Evolutionary conservation across 208 protist species (phyloP), one percentile per base, ranked within the genome.

Genomic region (Trypanosomatidae sp.): DNA sequence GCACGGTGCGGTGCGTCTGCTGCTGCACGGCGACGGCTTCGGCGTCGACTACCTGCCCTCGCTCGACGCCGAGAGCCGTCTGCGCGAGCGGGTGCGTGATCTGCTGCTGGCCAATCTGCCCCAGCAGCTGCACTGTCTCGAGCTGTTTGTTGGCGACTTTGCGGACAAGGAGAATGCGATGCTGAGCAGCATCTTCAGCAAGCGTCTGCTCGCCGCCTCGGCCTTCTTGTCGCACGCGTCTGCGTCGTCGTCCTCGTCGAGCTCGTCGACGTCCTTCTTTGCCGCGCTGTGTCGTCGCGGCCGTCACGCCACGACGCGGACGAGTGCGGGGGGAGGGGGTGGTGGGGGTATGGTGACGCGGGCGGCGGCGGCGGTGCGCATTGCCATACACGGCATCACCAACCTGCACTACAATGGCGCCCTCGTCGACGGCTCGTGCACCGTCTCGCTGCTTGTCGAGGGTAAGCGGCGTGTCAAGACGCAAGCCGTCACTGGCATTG

Each of bases 141-240:
- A 92, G 61, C 82, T 66, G 66, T 88, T 68, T 50, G 69, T 88
- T 8, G 83, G 71, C 19, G 70, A 78, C 48, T 76, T 74, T 40
- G 62, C 62, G 21, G 40, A 65, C 7, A 46, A 59, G 16, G 72
- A 81, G 48, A 75, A 51, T 33, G 43, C 64, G 21, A 15, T 74
- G 23, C 48, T 73, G 21, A 44, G 53, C n/a, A 46, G 37, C 23
- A 53, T 62, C 39, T 63, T 74, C 40, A 46, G 48, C 39, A 47
- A 44, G 15, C 18, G 27, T 43, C 13, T 50, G 19, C 5, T 53
- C 16, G n/a, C n/a, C n/a, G n/a, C n/a, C n/a, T n/a, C n/a, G n/a
- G n/a, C n/a, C n/a, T n/a, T n/a, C n/a, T n/a, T n/a, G n/a, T n/a
- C n/a, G n/a, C n/a, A n/a, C n/a, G n/a, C n/a, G n/a, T n/a, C n/a